Evolutionary conservation across 805 yeast genomes (phyloP), one percentile per base, ranked within the genome.

Genomic region (Diddensiella santjacobensis): DNA sequence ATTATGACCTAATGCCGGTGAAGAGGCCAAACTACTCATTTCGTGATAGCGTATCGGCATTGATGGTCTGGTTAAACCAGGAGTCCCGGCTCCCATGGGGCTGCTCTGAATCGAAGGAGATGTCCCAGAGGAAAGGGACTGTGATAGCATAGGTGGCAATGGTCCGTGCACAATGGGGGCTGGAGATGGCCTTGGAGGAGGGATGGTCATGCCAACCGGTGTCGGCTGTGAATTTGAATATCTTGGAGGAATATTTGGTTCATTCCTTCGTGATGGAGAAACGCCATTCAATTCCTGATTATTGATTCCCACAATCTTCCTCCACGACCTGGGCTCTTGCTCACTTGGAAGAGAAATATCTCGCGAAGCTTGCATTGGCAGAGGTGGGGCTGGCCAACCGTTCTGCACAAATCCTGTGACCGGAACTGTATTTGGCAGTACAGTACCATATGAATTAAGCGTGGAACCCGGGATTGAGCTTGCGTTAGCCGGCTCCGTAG

Each of bases 261-360:
- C n/a, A n/a, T n/a, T n/a, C n/a, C n/a, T n/a, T n/a, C n/a, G n/a
- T n/a, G n/a, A 35, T 6, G 38, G 10, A 35, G 38, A 17, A 10
- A 35, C 10, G 8, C 38, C 20, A 13, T 26, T 26, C 31, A 26
- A 26, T 8, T 35, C 18, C 38, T 35, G 20, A 15, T 17, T 13
- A 17, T 35, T 35, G 15, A 35, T 35, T n/a, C 38, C 38, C 8
- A 35, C 38, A 35, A 35, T 15, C 38, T 8, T 35, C 8, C 38
- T 8, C 38, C 38, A 35, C 8, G 10, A 10, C 20, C 38, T 26
- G 13, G 31, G 13, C 31, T 8, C 13, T 8, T 8, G 31, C 8
- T 26, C 31, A 26, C 13, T 8, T 8, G 31, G 11, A 26, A 26
- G 13, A 8, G 8, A 13, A 8, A 26, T 26, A 26, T 13, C 31